A percentile compares a stretch with the other conserved stretches of the same genome.
Conservation (phyloP, 352 stramenopile genomes). For the Elongisporangium prolatum region DNA sequence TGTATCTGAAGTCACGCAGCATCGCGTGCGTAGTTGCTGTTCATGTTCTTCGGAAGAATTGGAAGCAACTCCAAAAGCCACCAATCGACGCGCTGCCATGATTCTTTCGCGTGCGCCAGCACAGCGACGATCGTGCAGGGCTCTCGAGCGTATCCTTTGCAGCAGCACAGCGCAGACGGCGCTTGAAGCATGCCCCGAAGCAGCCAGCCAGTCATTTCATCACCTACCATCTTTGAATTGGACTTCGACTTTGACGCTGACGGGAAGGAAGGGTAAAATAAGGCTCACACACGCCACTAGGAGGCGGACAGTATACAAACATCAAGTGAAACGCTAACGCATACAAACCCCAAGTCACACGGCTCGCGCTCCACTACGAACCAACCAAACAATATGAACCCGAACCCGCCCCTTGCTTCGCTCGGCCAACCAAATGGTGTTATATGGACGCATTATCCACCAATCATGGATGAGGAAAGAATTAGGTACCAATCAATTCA, state of each 20-base stretch:
- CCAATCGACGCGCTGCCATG: too few species aligned
- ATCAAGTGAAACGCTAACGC: constrained; percentile 17
- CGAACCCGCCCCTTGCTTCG: constrained; percentile 3
- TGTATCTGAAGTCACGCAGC: not conserved
- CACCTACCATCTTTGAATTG: constrained; percentile 82
- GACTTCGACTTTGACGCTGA: constrained; percentile 84
- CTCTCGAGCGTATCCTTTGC: not conserved
- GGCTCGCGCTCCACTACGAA: constrained; percentile 46
- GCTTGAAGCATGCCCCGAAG: too few species aligned
- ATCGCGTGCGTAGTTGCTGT: too few species aligned
- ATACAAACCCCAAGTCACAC: constrained; percentile 70
- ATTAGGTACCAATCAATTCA: constrained; percentile 1
- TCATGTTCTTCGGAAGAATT: not conserved
- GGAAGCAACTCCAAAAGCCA: too few species aligned
- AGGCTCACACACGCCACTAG: constrained; percentile 29
- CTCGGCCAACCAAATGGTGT: not conserved
- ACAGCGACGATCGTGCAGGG: not conserved
- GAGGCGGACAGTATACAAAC: constrained; percentile 51
- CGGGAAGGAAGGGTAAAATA: constrained; percentile 87
- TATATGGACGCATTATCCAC: not conserved
- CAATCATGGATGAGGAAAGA: not conserved
- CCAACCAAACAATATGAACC: constrained; percentile 43
- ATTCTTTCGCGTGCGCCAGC: too few species aligned
- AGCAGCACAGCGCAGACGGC: too few species aligned
- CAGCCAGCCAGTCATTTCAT: too few species aligned